Conservation (phyloP, 257 asterid species). For the Perilla frutescens region DNA sequence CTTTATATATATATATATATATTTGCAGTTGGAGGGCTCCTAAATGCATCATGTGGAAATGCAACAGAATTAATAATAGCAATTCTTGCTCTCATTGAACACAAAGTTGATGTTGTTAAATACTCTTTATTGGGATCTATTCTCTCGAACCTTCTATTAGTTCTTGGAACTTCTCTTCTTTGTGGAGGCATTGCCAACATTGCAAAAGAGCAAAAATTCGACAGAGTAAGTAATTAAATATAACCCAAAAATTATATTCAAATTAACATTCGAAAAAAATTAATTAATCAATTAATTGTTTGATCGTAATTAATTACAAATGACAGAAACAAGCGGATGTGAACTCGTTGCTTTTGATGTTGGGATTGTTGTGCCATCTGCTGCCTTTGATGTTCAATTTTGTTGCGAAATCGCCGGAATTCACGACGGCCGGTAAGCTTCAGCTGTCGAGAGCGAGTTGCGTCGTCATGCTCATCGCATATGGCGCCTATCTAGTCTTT, state of each 20-base stretch:
- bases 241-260: too few species aligned
- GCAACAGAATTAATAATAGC: constrained; percentile 87
- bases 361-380: constrained; percentile 70
- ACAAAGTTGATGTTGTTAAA: constrained; percentile 79
- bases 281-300: background rate
- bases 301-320: background rate
- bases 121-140: constrained; percentile 83
- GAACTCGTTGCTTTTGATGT: constrained; percentile 61
- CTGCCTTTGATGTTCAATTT: constrained; percentile 67
- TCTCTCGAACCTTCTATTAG: constrained; percentile 85
- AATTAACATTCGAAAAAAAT: too few species aligned
- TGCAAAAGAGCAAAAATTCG: constrained; percentile 60
- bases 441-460: constrained; percentile 73
- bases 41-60: constrained; percentile 93
- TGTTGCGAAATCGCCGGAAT: constrained; percentile 37
- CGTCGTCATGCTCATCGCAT: constrained; percentile 73
- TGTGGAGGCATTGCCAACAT: constrained; percentile 79
- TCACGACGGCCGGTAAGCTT: constrained; percentile 45
- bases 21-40: constrained; percentile 79
- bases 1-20: too few species aligned
- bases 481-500: constrained; percentile 67
- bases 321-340: constrained; percentile 87
- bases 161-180: constrained; percentile 81
- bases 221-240: constrained; percentile 50
- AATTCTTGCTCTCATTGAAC: constrained; percentile 61